Evolutionary conservation across 441 rosid species (phyloP).

Genomic region (Euphorbia corollata): DNA sequence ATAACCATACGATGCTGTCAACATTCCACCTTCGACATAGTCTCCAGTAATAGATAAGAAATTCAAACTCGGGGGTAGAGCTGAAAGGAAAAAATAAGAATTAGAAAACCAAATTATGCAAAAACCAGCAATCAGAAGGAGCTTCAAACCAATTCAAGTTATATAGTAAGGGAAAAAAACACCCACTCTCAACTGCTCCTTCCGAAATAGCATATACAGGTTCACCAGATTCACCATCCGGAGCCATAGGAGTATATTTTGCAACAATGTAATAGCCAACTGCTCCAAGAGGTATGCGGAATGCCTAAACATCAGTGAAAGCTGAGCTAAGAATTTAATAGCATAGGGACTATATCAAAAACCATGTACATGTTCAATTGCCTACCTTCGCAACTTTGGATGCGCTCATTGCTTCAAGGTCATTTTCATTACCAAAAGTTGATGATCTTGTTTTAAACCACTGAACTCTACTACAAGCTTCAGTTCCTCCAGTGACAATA

Average conservation of each 20-base stretch:
- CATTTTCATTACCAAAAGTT: constrained; percentile 45
- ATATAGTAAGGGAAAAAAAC: constrained; percentile 1
- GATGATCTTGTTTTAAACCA: constrained; percentile 83
- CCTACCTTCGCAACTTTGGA: constrained; percentile 86
- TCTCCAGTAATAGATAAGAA: constrained; percentile 95
- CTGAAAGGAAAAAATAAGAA: constrained; percentile 36
- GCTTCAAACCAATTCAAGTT: background rate
- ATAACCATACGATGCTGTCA: constrained; percentile 97
- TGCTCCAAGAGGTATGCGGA: constrained; percentile 94
- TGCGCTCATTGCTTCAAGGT: constrained; percentile 77
- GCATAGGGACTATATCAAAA: background rate
- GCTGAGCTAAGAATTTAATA: constrained; percentile 24
- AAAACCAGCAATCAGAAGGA: background rate
- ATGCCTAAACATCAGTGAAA: constrained; percentile 50
- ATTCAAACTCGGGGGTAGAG: constrained; percentile 94
- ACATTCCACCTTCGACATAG: constrained; percentile 63
- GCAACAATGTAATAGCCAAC: constrained; percentile 78
- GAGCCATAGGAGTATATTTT: constrained; percentile 86
- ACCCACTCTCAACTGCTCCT: constrained; percentile 75
- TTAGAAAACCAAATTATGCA: constrained; percentile 12
- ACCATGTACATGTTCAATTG: background rate
- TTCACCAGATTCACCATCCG: constrained; percentile 86
- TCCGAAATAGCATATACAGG: constrained; percentile 71
- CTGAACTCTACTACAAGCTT: constrained; percentile 92
- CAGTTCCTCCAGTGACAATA: constrained; percentile 83